Evolutionary conservation across 305 asterid species (phyloP).

Genomic region (Fraxinus velutina): DNA sequence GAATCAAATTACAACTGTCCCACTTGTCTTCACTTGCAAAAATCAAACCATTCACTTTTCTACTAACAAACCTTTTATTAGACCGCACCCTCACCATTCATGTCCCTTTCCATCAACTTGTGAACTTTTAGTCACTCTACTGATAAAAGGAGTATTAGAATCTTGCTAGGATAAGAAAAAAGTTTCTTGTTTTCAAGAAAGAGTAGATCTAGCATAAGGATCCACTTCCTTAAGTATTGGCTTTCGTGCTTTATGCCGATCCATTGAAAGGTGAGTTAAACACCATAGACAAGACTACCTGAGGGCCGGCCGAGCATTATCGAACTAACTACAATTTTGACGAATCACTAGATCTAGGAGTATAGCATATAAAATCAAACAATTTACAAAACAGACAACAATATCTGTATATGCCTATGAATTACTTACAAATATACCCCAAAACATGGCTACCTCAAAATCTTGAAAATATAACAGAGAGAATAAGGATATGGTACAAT

Average conservation of each 20-base stretch:
- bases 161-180: background rate
- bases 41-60: background rate
- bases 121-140: background rate
- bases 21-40: slow-evolving; percentile 40
- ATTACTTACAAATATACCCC: background rate
- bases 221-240: background rate
- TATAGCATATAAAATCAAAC: background rate
- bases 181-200: background rate
- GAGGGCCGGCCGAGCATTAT: background rate
- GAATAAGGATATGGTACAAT: background rate
- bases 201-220: background rate
- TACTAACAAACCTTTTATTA: slow-evolving; percentile 9
- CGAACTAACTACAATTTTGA: background rate
- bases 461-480: background rate
- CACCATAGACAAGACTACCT: background rate
- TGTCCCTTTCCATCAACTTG: slow-evolving; percentile 36
- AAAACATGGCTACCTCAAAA: background rate
- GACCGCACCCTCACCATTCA: slow-evolving; percentile 28
- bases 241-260: background rate
- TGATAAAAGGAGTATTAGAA: background rate
- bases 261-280: background rate
- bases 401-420: background rate
- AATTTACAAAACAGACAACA: background rate
- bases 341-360: background rate
- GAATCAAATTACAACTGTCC: slow-evolving; percentile 55